These are phyloP conservation scores for Citrullus colocynthis DNA, from an alignment of 306 rosid species.

Conservation along the genomic window DNA sequence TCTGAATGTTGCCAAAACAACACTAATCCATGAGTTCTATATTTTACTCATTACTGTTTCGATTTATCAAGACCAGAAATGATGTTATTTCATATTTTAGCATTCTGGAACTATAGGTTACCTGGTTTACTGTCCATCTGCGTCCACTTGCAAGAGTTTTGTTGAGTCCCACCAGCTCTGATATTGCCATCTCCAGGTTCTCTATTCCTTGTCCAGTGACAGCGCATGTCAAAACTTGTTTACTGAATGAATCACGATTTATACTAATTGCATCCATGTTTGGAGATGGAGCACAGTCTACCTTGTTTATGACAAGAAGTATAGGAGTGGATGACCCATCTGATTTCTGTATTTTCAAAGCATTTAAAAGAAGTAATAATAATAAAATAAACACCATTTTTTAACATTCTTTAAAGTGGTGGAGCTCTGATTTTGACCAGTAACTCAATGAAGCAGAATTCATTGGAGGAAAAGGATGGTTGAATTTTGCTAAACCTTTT, in stretches of 20 bases:
- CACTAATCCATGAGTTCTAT: background rate
- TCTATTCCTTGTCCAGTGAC: constrained; percentile 80
- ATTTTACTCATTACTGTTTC: background rate
- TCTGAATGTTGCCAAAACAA: constrained; percentile 31
- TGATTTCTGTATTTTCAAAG: constrained; percentile 33
- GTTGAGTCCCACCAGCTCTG: constrained; percentile 67
- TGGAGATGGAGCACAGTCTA: constrained; percentile 43
- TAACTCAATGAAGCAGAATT: background rate
- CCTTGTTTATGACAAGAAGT: constrained; percentile 83
- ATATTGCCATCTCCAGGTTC: constrained; percentile 64
- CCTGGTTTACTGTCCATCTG: constrained; percentile 92
- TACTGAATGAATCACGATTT: constrained; percentile 28
- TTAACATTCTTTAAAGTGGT: background rate
- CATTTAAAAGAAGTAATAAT: background rate
- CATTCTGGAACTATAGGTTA: constrained; percentile 3
- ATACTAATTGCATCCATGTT: constrained; percentile 27
- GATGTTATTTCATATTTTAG: background rate
- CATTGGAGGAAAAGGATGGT: background rate
- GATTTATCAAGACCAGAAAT: background rate
- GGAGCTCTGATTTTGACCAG: background rate
- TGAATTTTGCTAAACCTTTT: constrained; percentile 31
- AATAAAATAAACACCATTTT: background rate
- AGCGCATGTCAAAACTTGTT: constrained; percentile 71
- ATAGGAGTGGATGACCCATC: constrained; percentile 57
- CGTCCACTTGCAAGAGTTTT: constrained; percentile 56